Base-by-base conservation (phyloP, 176 grass and related monocot genomes). In the Calamus simplicifolius region DNA sequence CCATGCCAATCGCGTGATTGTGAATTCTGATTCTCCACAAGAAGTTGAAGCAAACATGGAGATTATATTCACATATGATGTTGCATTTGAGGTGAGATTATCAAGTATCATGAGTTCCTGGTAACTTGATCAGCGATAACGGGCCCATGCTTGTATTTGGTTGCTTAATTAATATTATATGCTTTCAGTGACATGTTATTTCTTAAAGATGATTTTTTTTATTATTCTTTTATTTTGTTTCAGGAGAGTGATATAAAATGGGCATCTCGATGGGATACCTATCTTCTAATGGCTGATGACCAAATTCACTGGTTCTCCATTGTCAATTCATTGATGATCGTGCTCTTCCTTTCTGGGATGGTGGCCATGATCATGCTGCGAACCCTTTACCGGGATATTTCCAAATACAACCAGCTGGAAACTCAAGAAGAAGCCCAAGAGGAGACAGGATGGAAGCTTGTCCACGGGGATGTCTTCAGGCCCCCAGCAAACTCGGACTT, bases 261-360 rank as follows among this genome's bases (percentile, higher is more conserved):
- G 83, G 83, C 83, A 23, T 86, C 83, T 30, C 83, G 83, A 48
- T 86, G 83, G 83, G 83, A 86, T 65, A 86, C 83, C 60, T 86
- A 86, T 76, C 55, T 86, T 54, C 56, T 86, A 58, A 86, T 85
- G 83, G 70, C 73, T 70, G 78, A 86, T 66, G 77, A 81, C 69
- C 83, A 86, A 60, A 86, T 86, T 69, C 83, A 86, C 59, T 86
- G 83, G 83, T 86, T 86, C 60, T 86, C 83, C 19, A 86, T 86
- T 49, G 78, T 86, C 18, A 86, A 86, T 74, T 81, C 83, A 56
- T 77, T 81, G 31, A 86, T 86, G 83, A 86, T 86, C 0, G 78
- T 86, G 17, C 68, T 86, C 29, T 86, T 86, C 78, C 69, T 86
- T 59, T 86, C 78, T 57, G 83, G 83, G 27, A 86, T 86, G 83